A percentile compares a stretch with the other conserved stretches of the same genome.
Evolutionary conservation across 306 rosid genomes (phyloP).

Genomic region (Luffa acutangula): DNA sequence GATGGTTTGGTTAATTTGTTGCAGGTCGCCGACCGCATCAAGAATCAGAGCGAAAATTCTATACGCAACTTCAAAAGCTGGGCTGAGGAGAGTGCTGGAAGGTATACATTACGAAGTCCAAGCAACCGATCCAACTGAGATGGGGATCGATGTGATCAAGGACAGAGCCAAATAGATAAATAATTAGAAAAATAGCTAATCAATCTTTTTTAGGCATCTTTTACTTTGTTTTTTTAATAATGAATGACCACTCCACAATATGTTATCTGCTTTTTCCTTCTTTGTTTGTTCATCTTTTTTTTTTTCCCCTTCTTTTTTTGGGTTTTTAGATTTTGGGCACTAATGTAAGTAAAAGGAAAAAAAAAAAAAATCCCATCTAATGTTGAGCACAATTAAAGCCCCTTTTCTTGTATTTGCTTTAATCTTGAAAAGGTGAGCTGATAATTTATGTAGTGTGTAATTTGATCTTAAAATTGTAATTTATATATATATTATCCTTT

Average conservation of each 20-base stretch:
- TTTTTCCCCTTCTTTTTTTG: conserved; percentile 6
- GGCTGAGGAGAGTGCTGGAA: conserved; percentile 84
- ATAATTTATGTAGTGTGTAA: conserved; percentile 7
- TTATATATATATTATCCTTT: neutral
- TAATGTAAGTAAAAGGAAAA: conserved; percentile 15
- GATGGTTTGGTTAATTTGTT: neutral
- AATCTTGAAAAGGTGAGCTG: conserved; percentile 17
- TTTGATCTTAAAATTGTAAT: neutral
- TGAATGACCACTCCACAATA: neutral
- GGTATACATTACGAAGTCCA: conserved; percentile 87
- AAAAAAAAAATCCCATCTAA: conserved; percentile 9
- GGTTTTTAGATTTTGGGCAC: conserved; percentile 14
- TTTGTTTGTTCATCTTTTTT: neutral
- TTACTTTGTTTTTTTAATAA: conserved; percentile 23
- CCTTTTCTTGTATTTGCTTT: neutral
- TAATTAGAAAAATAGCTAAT: conserved; percentile 3
- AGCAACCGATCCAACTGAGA: conserved; percentile 95
- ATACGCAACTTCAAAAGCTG: conserved; percentile 93
- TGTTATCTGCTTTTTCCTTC: neutral
- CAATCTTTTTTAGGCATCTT: conserved; percentile 12
- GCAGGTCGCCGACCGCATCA: conserved; percentile 89
- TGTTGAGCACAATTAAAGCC: conserved; percentile 19
- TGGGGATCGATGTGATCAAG: conserved; percentile 78
- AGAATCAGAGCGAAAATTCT: conserved; percentile 92
- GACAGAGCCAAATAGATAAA: conserved; percentile 42